Evolutionary conservation across 306 rosid genomes (phyloP).

Genomic region (Cucumis hystrix): DNA sequence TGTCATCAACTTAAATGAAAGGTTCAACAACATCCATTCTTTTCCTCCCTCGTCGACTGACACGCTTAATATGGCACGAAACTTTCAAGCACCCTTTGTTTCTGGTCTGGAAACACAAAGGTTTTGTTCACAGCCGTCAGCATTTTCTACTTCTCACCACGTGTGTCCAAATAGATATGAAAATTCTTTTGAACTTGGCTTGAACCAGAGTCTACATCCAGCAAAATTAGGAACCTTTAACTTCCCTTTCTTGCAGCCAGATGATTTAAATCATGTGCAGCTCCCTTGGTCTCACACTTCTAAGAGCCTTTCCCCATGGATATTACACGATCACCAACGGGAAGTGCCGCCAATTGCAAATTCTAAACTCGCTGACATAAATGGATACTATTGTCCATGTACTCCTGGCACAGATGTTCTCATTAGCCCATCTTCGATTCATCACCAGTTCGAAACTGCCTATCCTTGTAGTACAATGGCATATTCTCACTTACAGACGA

Average conservation of each 20-base stretch:
- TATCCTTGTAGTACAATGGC: slow-evolving; percentile 26
- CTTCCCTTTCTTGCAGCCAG: slow-evolving; percentile 59
- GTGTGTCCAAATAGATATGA: slow-evolving; percentile 18
- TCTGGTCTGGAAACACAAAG: slow-evolving; percentile 43
- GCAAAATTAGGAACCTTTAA: slow-evolving; percentile 30
- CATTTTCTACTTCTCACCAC: slow-evolving; percentile 23
- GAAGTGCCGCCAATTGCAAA: slow-evolving; percentile 23
- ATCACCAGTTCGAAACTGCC: slow-evolving; percentile 30
- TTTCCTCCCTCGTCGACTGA: slow-evolving; percentile 27
- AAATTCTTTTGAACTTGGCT: slow-evolving; percentile 26
- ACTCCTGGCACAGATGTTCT: slow-evolving; percentile 23
- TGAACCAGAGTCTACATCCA: slow-evolving; percentile 30
- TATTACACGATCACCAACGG: slow-evolving; percentile 35
- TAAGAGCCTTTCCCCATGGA: slow-evolving; percentile 42
- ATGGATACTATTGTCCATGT: slow-evolving; percentile 30
- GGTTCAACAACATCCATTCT: slow-evolving; percentile 21
- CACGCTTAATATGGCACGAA: slow-evolving; percentile 21
- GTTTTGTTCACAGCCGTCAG: slow-evolving; percentile 27
- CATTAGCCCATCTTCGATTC: slow-evolving; percentile 23
- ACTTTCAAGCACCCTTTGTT: slow-evolving; percentile 29
- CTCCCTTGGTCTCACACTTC: slow-evolving; percentile 38
- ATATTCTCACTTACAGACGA: slow-evolving; percentile 26
- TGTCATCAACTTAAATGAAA: slow-evolving; percentile 21
- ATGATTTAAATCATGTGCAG: slow-evolving; percentile 30
- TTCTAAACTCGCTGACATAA: slow-evolving; percentile 28